Base-by-base conservation (phyloP, 257 asterid species). In the Capsicum pubescens region DNA sequence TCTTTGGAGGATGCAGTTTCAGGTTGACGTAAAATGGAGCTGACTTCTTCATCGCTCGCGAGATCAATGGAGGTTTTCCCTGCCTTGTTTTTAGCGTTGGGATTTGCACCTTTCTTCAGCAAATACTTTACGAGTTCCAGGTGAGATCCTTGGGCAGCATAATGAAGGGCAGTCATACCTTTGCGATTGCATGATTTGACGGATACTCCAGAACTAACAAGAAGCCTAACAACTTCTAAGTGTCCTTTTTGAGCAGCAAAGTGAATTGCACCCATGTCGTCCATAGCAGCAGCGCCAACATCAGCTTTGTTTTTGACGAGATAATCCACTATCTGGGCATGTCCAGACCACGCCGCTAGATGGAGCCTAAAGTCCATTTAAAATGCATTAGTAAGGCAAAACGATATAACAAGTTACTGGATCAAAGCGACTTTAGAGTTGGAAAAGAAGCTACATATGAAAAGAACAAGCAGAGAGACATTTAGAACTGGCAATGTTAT, bases 301-400 rank as follows among this genome's bases (percentile, higher is more conserved):
- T 97, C 98, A 0, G 98, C 98, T 86, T 92, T 94, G 90, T 93
- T 97, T 86, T 97, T 94, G 87, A 93, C 87, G 69, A 97, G 97
- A 87, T 87, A 97, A 61, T 86, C 91, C 74, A 92, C 94, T 11
- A 97, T 89, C 82, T 93, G 93, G 17, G 94, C 64, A 81, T 97
- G 97, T 55, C 99, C 98, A 7, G 98, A 86, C 98, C 98, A 97
- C 61, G 99, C 97, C 78, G 99, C 99, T 87, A 97, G 91, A 89
- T 97, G 99, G 71, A 97, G 93, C 85, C 99, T 96, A 76, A 66
- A 78, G 69, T 84, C 86, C 85, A 71, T 68, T 60, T 4, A 64
- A 9, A 52, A 68, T 54, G 12, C 16, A 61, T 81, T 58, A 74
- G 32, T 79, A 81, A 82, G 87, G 91, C 19, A 50, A 48, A 7